Percentiles rank a stretch among this genome's conserved stretches.
Conservation (phyloP, 306 rosid species). For the Quercus mongolica region DNA sequence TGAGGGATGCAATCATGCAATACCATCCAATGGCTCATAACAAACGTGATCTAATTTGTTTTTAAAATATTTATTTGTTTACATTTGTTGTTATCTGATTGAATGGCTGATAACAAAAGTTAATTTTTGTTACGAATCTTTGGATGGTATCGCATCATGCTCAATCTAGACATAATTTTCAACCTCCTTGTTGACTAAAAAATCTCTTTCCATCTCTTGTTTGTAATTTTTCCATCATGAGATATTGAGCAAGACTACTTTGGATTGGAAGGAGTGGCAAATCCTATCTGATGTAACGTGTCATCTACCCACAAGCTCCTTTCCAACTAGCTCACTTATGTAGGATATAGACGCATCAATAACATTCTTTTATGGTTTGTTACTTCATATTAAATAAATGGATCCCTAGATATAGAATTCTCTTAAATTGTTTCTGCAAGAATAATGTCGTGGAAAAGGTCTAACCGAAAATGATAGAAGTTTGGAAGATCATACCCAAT, state of each 20-base stretch:
- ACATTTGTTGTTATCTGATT: too few relatives aligned
- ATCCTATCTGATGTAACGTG: slow-evolving; percentile 19
- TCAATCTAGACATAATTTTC: too few relatives aligned
- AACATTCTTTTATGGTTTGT: slow-evolving; percentile 21
- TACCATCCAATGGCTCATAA: too few relatives aligned
- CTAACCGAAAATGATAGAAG: too few relatives aligned
- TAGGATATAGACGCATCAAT: slow-evolving; percentile 33
- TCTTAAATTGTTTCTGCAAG: not conserved
- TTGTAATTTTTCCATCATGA: not conserved
- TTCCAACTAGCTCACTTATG: slow-evolving; percentile 17
- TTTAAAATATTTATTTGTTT: too few relatives aligned
- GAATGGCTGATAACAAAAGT: too few relatives aligned
- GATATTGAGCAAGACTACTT: not conserved
- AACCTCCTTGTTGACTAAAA: too few relatives aligned
- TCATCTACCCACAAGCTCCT: slow-evolving; percentile 9
- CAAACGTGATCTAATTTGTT: too few relatives aligned
- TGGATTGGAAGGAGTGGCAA: not conserved
- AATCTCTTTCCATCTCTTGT: not conserved
- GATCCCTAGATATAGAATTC: not conserved
- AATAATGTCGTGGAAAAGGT: not conserved
- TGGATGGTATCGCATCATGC: too few relatives aligned
- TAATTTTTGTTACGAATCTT: too few relatives aligned
- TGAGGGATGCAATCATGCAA: too few relatives aligned
- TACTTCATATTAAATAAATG: slow-evolving; percentile 2
- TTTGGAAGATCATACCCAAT: too few relatives aligned